Percentiles rank a stretch among this genome's conserved stretches.
These are phyloP conservation scores for Gracilaria vermiculophylla DNA, from an alignment of 23 red algal genomes.

Conservation along the genomic window DNA sequence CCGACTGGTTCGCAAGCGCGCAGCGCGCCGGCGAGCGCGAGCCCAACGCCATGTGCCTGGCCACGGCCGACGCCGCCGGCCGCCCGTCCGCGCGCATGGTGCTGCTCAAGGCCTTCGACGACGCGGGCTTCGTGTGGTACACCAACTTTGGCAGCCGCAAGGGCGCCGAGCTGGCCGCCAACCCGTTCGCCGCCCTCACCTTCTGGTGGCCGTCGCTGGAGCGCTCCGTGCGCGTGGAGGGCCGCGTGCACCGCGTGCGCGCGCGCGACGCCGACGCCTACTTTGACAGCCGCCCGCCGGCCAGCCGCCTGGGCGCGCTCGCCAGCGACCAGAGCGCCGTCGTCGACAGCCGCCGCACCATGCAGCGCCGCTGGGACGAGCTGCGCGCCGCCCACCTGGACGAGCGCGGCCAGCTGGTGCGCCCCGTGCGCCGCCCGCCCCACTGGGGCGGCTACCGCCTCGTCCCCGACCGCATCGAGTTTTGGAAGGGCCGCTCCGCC, in stretches of 20 bases:
- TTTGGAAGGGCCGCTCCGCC: slow-evolving; percentile 89
- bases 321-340: slow-evolving; percentile 70
- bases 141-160: slow-evolving; percentile 89
- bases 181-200: slow-evolving; percentile 80
- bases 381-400: slow-evolving; percentile 37
- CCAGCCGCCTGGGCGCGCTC: slow-evolving; percentile 70
- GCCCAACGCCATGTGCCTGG: slow-evolving; percentile 97
- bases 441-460: slow-evolving; percentile 90
- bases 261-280: slow-evolving; percentile 73
- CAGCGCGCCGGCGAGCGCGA: slow-evolving; percentile 55
- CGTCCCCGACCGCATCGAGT: slow-evolving; percentile 70
- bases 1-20: slow-evolving; percentile 77
- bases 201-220: slow-evolving; percentile 97
- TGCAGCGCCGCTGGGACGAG: slow-evolving; percentile 54
- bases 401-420: slow-evolving; percentile 22
- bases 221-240: slow-evolving; percentile 91
- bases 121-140: slow-evolving; percentile 90
- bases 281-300: slow-evolving; percentile 69
- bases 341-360: slow-evolving; percentile 17
- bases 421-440: slow-evolving; percentile 59
- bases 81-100: slow-evolving; percentile 82
- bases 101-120: slow-evolving; percentile 80
- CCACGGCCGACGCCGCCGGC: slow-evolving; percentile 58
- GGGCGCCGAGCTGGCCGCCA: slow-evolving; percentile 59
- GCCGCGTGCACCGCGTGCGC: slow-evolving; percentile 51